Base-by-base conservation (phyloP, 2,329 filamentous ascomycete species). In the Exophiala calicioides region DNA sequence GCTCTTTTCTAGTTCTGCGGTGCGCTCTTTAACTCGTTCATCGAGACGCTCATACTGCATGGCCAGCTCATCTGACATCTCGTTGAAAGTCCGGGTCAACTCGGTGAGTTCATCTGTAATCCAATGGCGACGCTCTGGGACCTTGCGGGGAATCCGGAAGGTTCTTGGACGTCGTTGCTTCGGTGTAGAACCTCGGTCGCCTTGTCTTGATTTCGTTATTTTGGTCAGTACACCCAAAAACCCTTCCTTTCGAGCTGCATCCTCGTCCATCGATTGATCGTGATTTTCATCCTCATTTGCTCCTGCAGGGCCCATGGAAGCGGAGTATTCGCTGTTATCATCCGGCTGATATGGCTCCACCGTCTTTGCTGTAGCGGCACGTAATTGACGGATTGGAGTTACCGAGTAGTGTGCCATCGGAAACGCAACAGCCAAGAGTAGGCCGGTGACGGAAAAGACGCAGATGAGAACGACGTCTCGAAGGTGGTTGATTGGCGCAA, bases 31-130 rank as follows among this genome's bases (percentile, higher is more conserved):
- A 1, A 96, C 90, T 58, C 91, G 85, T 46, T 91, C 84, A 64
- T 96, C 90, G 1, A 96, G 73, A 8, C 81, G 83, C 21, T 84
- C 82, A 61, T 95, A 96, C 61, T 95, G 90, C 68, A 88, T 86
- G 60, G 88, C 79, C 33, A 96, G 71, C 68, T 95, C 90, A 53
- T 95, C 88, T 1, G 86, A 88, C 90, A 95, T 96, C 60, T 90
- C 86, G 62, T 95, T 96, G 71, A 94, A 96, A 0, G 88, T 94
- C 29, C 73, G 74, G 0, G 87, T 93, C 10, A 94, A 75, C 62
- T 95, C 90, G 0, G 89, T 94, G 18, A 84, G 68, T 62, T 96
- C 90, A 63, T 96, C 90, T 1, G 86, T 86, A 41, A 96, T 75
- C 27, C 83, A 75, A 60, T 90, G 85, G 53, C 82, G 86, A 16